Conservation (phyloP, 192 early-diverging fungal species). For the Entomortierella chlamydospora region DNA sequence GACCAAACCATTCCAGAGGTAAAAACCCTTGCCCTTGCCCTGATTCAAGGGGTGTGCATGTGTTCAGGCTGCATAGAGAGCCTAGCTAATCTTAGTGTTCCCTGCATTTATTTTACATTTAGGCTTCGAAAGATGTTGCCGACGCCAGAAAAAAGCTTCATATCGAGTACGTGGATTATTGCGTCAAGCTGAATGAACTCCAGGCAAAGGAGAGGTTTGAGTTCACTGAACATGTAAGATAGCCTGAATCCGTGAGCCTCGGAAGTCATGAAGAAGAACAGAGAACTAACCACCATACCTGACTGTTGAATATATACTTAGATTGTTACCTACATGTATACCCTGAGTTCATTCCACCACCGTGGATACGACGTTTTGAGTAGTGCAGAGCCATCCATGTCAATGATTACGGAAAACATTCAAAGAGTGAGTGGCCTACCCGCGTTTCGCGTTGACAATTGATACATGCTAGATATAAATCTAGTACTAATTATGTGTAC, state of each 20-base stretch:
- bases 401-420: constrained; percentile 70
- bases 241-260: not conserved
- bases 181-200: constrained; percentile 77
- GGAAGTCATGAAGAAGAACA: not conserved
- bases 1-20: constrained; percentile 70
- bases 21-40: constrained; percentile 40
- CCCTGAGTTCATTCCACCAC: constrained; percentile 85
- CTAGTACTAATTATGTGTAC: not conserved
- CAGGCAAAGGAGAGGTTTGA: constrained; percentile 82
- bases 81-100: too few species aligned
- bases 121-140: constrained; percentile 69
- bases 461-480: not conserved
- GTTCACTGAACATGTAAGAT: constrained; percentile 72
- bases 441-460: not conserved
- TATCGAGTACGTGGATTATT: constrained; percentile 70
- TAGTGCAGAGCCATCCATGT: constrained; percentile 86
- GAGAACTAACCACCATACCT: not conserved
- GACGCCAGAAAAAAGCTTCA: constrained; percentile 72
- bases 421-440: constrained; percentile 13
- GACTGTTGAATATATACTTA: constrained; percentile 9
- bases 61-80: not conserved
- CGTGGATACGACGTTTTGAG: constrained; percentile 83
- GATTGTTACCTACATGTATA: constrained; percentile 85
- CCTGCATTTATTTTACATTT: not conserved
- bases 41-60: constrained; percentile 29